These are phyloP conservation scores for Salicornia ramosissima DNA, from an alignment of 148 eudicot genomes.

Conservation along the genomic window DNA sequence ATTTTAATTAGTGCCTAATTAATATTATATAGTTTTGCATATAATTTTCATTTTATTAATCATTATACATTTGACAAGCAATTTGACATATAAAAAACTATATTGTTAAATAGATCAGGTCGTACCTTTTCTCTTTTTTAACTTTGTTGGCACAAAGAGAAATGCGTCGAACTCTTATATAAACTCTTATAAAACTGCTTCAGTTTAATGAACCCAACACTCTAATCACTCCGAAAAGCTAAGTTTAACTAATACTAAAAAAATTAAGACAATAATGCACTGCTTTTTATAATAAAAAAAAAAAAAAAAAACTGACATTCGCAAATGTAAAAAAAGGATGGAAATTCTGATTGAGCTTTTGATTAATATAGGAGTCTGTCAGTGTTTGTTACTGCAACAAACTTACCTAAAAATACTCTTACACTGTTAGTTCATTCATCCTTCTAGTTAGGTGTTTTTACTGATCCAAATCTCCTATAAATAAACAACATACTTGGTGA, in stretches of 20 bases:
- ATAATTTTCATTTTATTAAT: no score
- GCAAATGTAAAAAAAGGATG: background rate
- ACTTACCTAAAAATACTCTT: conserved; percentile 28
- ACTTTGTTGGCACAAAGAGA: conserved; percentile 29
- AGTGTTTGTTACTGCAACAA: conserved; percentile 9
- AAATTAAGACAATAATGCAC: background rate
- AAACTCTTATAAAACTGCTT: conserved; percentile 21
- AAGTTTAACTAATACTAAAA: no score
- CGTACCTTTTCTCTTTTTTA: conserved; percentile 19
- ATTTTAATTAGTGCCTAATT: no score
- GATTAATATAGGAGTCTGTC: background rate
- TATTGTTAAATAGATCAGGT: no score
- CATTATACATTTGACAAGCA: no score
- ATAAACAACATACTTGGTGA: no score
- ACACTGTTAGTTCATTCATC: no score
- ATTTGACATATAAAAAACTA: no score
- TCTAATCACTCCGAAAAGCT: conserved; percentile 10
- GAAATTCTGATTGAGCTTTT: background rate
- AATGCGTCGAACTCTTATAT: conserved; percentile 12
- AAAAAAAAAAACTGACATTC: background rate
- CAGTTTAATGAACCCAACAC: conserved; percentile 3
- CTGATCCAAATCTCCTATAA: no score
- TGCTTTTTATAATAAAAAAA: background rate
- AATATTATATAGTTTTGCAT: no score
- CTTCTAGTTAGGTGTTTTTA: no score